Percentiles rank a stretch among this genome's conserved stretches.
Conservation (phyloP, 1,284 basidiomycete genomes). For the Ceratorhiza oryzae-sativae region DNA sequence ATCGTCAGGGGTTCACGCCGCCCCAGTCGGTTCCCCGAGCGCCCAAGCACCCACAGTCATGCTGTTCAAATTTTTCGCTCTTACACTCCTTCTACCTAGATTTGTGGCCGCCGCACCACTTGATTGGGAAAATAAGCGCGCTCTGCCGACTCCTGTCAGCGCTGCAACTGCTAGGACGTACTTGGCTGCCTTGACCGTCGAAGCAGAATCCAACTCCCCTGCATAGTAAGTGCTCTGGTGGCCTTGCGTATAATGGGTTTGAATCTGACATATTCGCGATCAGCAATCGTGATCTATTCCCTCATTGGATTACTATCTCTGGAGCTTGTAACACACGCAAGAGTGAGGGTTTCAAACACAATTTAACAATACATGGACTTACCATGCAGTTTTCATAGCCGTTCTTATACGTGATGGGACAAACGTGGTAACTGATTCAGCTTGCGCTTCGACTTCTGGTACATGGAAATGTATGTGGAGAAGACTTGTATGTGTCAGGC, state of each 20-base stretch:
- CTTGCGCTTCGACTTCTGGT: constrained; percentile 15
- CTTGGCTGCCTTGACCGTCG: constrained; percentile 57
- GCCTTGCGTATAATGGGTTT: no score
- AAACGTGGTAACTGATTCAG: constrained; percentile 22
- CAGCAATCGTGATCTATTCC: constrained; percentile 54
- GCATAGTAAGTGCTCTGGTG: constrained; percentile 31
- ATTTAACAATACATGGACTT: neutral
- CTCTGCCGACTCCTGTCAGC: constrained; percentile 53
- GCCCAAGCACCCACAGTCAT: neutral
- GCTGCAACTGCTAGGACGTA: constrained; percentile 54
- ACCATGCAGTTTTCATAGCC: constrained; percentile 47
- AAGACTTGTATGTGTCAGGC: neutral
- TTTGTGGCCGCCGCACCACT: constrained; percentile 13
- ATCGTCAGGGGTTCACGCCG: neutral
- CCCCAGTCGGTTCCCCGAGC: neutral
- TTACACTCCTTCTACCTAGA: constrained; percentile 12
- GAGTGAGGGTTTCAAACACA: constrained; percentile 50
- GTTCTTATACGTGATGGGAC: constrained; percentile 64
- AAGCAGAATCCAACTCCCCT: constrained; percentile 56
- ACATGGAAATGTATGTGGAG: constrained; percentile 9
- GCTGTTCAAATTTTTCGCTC: constrained; percentile 21
- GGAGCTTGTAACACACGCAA: constrained; percentile 63
- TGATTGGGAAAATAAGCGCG: constrained; percentile 41
- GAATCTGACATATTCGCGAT: constrained; percentile 51
- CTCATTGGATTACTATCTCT: constrained; percentile 60